A percentile compares a stretch with the other conserved stretches of the same genome.
phyloP scores from a whole-genome alignment of 768 basidiomycete species.

The Glaciozyma martinii region DNA sequence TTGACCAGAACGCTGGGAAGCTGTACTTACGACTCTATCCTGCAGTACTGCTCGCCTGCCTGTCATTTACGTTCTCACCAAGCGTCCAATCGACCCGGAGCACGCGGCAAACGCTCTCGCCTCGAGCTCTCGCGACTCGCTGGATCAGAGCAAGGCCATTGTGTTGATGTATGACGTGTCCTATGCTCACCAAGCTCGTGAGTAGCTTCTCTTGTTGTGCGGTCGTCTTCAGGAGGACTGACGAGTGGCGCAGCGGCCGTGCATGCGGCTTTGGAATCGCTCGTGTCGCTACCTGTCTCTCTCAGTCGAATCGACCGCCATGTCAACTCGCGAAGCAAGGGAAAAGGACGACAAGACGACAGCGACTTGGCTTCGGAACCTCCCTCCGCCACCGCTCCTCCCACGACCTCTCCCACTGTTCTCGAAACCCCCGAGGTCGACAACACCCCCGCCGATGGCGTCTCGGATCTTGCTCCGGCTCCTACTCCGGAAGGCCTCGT shows the following conservation, averaged over 20 bases:
- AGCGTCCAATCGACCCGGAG: slow-evolving; percentile 53
- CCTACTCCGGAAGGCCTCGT: slow-evolving; percentile 7
- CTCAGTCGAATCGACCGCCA: slow-evolving; percentile 34
- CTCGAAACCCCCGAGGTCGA: background rate
- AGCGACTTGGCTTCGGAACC: background rate
- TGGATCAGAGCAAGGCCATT: slow-evolving; percentile 39
- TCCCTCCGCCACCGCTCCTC: background rate
- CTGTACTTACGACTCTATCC: background rate
- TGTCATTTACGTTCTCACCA: slow-evolving; percentile 83
- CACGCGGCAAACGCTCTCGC: slow-evolving; percentile 34
- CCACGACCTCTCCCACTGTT: background rate
- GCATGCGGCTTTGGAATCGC: slow-evolving; percentile 23
- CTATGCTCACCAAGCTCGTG: slow-evolving; percentile 62
- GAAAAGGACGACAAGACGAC: background rate
- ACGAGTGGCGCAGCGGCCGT: slow-evolving; percentile 1
- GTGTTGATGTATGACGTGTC: slow-evolving; percentile 67
- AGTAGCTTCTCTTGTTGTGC: slow-evolving; percentile 17
- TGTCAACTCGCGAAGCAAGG: slow-evolving; percentile 13
- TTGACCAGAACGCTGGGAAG: background rate
- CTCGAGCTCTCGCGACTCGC: slow-evolving; percentile 11
- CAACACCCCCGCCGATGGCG: slow-evolving; percentile 6
- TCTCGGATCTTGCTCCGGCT: slow-evolving; percentile 7
- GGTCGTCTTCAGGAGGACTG: background rate
- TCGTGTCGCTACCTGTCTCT: slow-evolving; percentile 33
- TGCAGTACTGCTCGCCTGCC: slow-evolving; percentile 74